These are phyloP conservation scores for Knoxdaviesia capensis DNA, from an alignment of 2,329 filamentous ascomycete species.

Conservation along the genomic window DNA sequence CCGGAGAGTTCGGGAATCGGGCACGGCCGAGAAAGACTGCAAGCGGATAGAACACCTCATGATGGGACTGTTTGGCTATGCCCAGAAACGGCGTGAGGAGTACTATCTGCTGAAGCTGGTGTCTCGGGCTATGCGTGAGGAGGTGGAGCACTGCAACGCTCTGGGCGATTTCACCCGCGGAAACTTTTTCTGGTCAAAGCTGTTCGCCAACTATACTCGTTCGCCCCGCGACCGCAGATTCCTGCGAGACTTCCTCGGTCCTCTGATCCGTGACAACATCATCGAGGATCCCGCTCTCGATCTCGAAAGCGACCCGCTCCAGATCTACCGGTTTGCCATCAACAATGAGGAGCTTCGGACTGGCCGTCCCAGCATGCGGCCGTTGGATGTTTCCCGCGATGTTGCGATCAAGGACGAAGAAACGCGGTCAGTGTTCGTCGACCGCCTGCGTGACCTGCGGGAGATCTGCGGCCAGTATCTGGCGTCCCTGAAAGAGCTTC, in stretches of 20 bases:
- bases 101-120: slow-evolving; percentile 91
- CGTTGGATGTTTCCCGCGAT: slow-evolving; percentile 71
- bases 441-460: slow-evolving; percentile 79
- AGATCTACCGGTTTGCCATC: slow-evolving; percentile 88
- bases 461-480: slow-evolving; percentile 92
- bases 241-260: slow-evolving; percentile 66
- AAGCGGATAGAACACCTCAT: slow-evolving; percentile 84
- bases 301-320: slow-evolving; percentile 89
- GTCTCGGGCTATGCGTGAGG: slow-evolving; percentile 62
- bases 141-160: slow-evolving; percentile 51
- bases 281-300: slow-evolving; percentile 82
- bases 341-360: slow-evolving; percentile 95
- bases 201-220: slow-evolving; percentile 72
- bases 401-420: slow-evolving; percentile 91
- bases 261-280: slow-evolving; percentile 76
- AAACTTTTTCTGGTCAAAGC: slow-evolving; percentile 82
- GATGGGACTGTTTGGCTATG: slow-evolving; percentile 93
- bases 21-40: slow-evolving; percentile 74
- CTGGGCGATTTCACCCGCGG: slow-evolving; percentile 75
- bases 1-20: slow-evolving; percentile 62
- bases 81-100: slow-evolving; percentile 89
- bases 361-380: slow-evolving; percentile 61
- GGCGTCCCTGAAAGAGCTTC: slow-evolving; percentile 55
- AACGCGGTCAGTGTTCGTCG: slow-evolving; percentile 80
- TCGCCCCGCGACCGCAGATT: slow-evolving; percentile 87